A percentile compares a stretch with the other conserved stretches of the same genome.
Evolutionary conservation across 2,329 filamentous ascomycete genomes (phyloP).

Genomic region (Fusarium armeniacum): DNA sequence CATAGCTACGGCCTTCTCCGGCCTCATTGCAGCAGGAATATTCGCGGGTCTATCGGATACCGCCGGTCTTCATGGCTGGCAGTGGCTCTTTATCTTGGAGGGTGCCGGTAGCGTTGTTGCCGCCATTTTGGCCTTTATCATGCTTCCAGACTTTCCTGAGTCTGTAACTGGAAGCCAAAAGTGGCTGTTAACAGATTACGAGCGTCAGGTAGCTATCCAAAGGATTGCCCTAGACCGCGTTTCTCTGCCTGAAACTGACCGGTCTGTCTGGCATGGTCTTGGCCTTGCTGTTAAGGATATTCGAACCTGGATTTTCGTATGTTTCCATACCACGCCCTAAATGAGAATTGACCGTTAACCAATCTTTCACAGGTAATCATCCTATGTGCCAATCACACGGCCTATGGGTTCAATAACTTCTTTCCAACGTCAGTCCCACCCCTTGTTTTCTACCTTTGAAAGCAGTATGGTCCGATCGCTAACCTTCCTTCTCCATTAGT

Average conservation of each 20-base stretch:
- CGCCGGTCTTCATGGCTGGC: conserved; percentile 56
- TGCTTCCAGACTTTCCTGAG: conserved; percentile 45
- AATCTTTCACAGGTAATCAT: conserved; percentile 3
- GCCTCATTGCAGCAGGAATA: conserved; percentile 47
- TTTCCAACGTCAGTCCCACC: background rate
- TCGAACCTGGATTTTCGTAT: conserved; percentile 38
- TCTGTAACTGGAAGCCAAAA: conserved; percentile 44
- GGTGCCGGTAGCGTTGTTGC: conserved; percentile 42
- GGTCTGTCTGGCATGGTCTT: conserved; percentile 42
- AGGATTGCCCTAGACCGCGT: conserved; percentile 46
- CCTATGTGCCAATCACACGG: conserved; percentile 13
- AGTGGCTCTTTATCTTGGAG: conserved; percentile 59
- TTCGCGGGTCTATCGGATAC: conserved; percentile 38
- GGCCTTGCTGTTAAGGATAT: conserved; percentile 44
- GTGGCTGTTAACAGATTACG: conserved; percentile 46
- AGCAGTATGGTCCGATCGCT: background rate
- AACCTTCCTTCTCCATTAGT: background rate
- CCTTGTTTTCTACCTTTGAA: background rate
- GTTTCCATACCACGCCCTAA: background rate
- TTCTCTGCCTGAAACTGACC: conserved; percentile 42
- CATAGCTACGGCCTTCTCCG: conserved; percentile 43
- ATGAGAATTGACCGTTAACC: background rate
- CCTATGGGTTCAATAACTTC: conserved; percentile 25
- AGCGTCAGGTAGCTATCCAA: conserved; percentile 44
- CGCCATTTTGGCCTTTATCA: conserved; percentile 37